These are phyloP conservation scores for Voacanga thouarsii DNA, from an alignment of 257 asterid species.

Conservation along the genomic window DNA sequence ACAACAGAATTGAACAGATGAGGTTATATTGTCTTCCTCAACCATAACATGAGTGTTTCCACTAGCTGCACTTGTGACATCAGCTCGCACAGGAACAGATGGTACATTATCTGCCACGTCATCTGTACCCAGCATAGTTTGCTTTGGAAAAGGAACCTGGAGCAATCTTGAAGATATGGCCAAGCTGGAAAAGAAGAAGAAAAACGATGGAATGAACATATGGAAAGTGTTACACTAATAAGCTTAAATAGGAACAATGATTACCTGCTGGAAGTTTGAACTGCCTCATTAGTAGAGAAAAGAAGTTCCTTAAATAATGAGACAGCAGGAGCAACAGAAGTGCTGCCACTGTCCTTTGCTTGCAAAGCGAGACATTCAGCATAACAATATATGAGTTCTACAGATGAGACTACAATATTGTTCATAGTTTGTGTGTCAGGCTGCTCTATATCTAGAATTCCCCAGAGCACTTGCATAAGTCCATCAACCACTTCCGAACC, in stretches of 20 bases:
- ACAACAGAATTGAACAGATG: conserved; percentile 96
- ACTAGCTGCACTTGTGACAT: conserved; percentile 47
- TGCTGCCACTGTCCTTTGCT: conserved; percentile 59
- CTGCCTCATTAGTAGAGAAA: conserved; percentile 84
- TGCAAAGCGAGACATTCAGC: conserved; percentile 91
- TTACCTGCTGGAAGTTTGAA: conserved; percentile 99
- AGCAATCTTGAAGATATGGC: conserved; percentile 98
- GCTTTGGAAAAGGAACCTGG: conserved; percentile 99
- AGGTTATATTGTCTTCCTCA: conserved; percentile 89
- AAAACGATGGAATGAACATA: conserved; percentile 30
- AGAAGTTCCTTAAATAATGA: conserved; percentile 70
- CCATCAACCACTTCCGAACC: conserved; percentile 94
- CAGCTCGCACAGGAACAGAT: conserved; percentile 60
- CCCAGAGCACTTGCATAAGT: conserved; percentile 97
- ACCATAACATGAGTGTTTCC: conserved; percentile 72
- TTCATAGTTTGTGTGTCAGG: conserved; percentile 92
- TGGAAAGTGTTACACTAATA: conserved; percentile 10
- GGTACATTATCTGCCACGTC: conserved; percentile 59
- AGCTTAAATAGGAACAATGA: conserved; percentile 11
- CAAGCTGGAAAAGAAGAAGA: conserved; percentile 57
- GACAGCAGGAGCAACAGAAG: conserved; percentile 84
- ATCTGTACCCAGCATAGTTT: conserved; percentile 86
- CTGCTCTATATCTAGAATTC: conserved; percentile 93
- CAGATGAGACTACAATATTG: conserved; percentile 83
- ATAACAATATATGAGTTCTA: conserved; percentile 85